phyloP scores from a whole-genome alignment of 176 grass and related monocot species.

The Oryza meridionalis region DNA sequence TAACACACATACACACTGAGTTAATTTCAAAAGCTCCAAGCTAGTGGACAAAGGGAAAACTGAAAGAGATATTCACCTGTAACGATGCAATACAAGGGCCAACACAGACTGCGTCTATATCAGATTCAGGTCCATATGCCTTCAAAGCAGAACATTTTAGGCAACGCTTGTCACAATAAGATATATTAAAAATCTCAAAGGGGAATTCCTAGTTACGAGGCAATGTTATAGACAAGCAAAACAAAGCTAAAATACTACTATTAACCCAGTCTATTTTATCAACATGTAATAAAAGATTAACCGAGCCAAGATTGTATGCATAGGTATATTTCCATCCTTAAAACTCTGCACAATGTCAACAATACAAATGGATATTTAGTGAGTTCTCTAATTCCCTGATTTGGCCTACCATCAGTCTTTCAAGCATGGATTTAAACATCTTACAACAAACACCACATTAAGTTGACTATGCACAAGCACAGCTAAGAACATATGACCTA shows the following conservation, averaged over 20 bases:
- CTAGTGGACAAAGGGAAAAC: not conserved
- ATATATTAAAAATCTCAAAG: slow-evolving; percentile 11
- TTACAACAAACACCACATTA: slow-evolving; percentile 30
- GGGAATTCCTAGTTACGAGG: not conserved
- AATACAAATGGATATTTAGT: slow-evolving; percentile 19
- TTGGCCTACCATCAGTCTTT: not conserved
- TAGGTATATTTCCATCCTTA: slow-evolving; percentile 13
- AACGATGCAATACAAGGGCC: slow-evolving; percentile 63
- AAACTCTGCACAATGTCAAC: slow-evolving; percentile 23
- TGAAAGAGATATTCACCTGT: slow-evolving; percentile 53
- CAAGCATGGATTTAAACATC: slow-evolving; percentile 33
- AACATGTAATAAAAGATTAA: slow-evolving; percentile 31
- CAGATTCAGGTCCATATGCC: slow-evolving; percentile 75
- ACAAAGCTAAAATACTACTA: slow-evolving; percentile 21
- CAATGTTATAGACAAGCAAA: slow-evolving; percentile 29
- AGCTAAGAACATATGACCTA: slow-evolving; percentile 15
- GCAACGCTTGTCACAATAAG: slow-evolving; percentile 11
- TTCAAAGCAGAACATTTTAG: slow-evolving; percentile 28
- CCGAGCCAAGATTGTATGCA: slow-evolving; percentile 4
- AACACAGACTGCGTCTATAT: slow-evolving; percentile 73
- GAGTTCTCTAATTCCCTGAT: slow-evolving; percentile 14
- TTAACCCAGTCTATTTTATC: slow-evolving; percentile 23
- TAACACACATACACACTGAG: slow-evolving; percentile 36
- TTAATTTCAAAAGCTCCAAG: slow-evolving; percentile 26
- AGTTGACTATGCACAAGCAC: not conserved